Percentiles rank a stretch among this genome's conserved stretches.
These are phyloP conservation scores for Ustilago cynodontis DNA, from an alignment of 1,284 basidiomycete genomes.

Conservation along the genomic window DNA sequence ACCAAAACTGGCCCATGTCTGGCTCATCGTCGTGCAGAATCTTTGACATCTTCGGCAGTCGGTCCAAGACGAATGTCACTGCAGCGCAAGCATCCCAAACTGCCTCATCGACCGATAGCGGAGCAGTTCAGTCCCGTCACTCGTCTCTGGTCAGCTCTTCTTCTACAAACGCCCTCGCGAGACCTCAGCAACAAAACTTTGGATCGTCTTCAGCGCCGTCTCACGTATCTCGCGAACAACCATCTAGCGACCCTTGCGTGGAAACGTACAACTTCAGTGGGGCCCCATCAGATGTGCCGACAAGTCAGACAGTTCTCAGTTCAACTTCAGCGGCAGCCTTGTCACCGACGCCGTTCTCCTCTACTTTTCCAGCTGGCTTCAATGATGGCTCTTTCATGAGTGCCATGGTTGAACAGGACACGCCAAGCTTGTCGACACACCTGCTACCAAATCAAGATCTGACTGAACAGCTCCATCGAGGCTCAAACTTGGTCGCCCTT, in stretches of 20 bases:
- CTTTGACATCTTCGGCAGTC: conserved; percentile 11
- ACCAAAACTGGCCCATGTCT: conserved; percentile 18
- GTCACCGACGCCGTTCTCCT: conserved; percentile 2
- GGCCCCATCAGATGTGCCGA: neutral
- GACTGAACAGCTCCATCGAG: conserved; percentile 4
- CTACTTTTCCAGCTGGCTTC: neutral
- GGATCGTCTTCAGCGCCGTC: conserved; percentile 1
- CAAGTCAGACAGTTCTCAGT: neutral
- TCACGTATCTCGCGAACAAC: conserved; percentile 13
- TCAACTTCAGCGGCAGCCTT: conserved; percentile 7
- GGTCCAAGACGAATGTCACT: neutral
- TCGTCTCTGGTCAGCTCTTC: too few relatives aligned
- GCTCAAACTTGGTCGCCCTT: neutral
- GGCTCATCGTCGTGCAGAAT: conserved; percentile 1
- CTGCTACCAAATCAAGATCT: conserved; percentile 25
- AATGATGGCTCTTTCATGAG: neutral
- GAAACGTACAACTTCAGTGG: neutral
- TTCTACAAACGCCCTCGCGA: neutral
- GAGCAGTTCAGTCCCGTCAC: neutral
- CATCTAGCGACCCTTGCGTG: conserved; percentile 3
- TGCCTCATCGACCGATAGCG: neutral
- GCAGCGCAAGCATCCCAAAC: neutral
- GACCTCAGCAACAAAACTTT: neutral
- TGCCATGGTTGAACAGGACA: conserved; percentile 18
- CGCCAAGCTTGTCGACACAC: conserved; percentile 30